Evolutionary conservation across 1,284 basidiomycete species (phyloP).

Genomic region (Melampsora larici-populina): DNA sequence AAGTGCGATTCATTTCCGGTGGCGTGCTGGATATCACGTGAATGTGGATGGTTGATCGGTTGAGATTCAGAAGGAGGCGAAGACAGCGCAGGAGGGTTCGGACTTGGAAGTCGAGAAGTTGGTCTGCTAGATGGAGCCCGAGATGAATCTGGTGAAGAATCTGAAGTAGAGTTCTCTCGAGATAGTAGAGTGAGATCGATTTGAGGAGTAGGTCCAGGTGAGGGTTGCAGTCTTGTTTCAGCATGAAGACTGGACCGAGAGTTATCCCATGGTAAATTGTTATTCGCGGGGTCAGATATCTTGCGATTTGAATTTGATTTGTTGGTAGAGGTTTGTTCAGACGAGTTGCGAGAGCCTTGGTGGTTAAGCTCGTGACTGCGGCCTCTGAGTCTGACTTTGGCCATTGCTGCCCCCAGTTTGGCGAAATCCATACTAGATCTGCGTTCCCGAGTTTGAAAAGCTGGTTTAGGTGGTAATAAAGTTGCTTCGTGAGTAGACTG

Average conservation of each 20-base stretch:
- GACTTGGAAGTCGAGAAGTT: not conserved
- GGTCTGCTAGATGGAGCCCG: not conserved
- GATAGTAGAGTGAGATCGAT: not conserved
- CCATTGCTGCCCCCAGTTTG: not conserved
- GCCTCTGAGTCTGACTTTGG: not conserved
- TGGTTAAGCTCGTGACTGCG: not conserved
- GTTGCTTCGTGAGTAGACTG: not conserved
- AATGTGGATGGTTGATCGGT: no score
- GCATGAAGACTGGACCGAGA: not conserved
- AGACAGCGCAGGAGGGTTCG: no score
- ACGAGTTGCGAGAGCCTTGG: not conserved
- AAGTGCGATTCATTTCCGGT: no score
- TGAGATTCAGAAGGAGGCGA: no score
- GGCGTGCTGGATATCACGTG: no score
- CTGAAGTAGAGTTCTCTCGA: not conserved
- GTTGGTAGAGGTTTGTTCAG: no score
- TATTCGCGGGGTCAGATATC: no score
- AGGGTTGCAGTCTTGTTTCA: not conserved
- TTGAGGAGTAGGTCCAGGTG: not conserved
- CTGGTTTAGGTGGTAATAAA: not conserved
- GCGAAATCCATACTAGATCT: conserved; percentile 4
- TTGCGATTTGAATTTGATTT: no score
- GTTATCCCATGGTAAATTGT: conserved; percentile 2
- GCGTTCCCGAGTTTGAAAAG: not conserved
- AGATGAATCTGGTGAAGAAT: not conserved